Conservation (phyloP, 1,284 basidiomycete genomes). For the Fomitopsis schrenkii region DNA sequence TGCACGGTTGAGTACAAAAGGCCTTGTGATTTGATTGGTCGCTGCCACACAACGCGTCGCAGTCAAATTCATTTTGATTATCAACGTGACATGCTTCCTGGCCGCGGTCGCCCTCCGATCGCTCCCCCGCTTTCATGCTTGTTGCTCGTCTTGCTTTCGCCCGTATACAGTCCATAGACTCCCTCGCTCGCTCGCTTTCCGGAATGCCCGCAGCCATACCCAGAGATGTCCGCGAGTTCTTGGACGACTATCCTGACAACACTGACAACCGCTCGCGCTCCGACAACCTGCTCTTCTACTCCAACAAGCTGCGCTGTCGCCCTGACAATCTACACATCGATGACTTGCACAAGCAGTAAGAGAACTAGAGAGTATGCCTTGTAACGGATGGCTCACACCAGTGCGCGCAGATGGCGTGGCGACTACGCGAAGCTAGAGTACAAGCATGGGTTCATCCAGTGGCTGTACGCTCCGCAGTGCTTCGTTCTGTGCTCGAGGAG, state of each 20-base stretch:
- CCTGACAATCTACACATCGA: conserved; percentile 63
- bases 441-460: conserved; percentile 73
- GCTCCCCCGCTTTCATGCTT: neutral
- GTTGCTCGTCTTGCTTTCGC: neutral
- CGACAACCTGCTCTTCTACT: conserved; percentile 64
- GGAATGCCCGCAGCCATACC: conserved; percentile 31
- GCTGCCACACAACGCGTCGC: conserved; percentile 1
- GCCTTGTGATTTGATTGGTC: neutral
- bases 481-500: neutral
- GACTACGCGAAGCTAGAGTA: conserved; percentile 61
- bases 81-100: neutral
- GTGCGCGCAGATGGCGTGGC: conserved; percentile 50
- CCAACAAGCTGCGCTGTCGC: conserved; percentile 48
- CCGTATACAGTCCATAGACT: too few species aligned
- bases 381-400: neutral
- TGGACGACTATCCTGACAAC: conserved; percentile 52
- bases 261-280: conserved; percentile 35
- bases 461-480: conserved; percentile 48
- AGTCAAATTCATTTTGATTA: neutral
- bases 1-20: neutral
- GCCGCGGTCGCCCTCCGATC: neutral
- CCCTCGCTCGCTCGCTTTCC: neutral
- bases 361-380: neutral
- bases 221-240: conserved; percentile 57
- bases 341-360: conserved; percentile 57